These are phyloP conservation scores for Aspergillus asperescens DNA, from an alignment of 495 filamentous ascomycete genomes.

Conservation along the genomic window DNA sequence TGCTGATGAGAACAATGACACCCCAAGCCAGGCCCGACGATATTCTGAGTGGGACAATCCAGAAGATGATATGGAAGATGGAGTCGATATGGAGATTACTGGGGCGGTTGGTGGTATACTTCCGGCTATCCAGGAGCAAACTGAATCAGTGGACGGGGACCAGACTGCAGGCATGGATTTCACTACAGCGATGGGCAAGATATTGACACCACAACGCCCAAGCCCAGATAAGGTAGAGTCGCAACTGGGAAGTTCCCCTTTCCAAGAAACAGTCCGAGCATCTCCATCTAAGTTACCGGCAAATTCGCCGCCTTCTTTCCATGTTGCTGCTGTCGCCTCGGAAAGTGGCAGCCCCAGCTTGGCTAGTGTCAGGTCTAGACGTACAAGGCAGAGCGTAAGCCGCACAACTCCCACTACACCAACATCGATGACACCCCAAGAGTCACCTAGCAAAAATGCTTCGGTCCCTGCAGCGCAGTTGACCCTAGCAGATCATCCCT, in stretches of 20 bases:
- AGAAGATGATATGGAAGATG: constrained; percentile 39
- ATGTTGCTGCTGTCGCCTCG: constrained; percentile 44
- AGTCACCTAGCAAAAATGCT: constrained; percentile 42
- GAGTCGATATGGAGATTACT: constrained; percentile 66
- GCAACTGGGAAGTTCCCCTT: constrained; percentile 50
- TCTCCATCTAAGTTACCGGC: constrained; percentile 30
- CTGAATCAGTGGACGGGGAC: constrained; percentile 40
- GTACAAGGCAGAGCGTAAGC: constrained; percentile 47
- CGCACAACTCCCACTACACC: constrained; percentile 42
- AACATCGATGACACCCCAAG: constrained; percentile 29
- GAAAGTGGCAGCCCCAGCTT: constrained; percentile 58
- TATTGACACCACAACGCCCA: constrained; percentile 39
- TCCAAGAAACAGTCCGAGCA: constrained; percentile 36
- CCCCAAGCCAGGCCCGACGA: constrained; percentile 22
- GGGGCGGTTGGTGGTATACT: constrained; percentile 66
- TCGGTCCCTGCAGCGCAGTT: constrained; percentile 46
- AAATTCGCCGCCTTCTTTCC: constrained; percentile 27
- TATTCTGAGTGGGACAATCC: constrained; percentile 33
- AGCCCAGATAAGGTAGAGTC: constrained; percentile 39
- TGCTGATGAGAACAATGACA: constrained; percentile 19
- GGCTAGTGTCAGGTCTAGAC: constrained; percentile 49
- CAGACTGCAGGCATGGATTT: constrained; percentile 55
- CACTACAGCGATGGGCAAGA: constrained; percentile 53
- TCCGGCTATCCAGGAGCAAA: constrained; percentile 30
- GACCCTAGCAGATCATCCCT: constrained; percentile 44